Evolutionary conservation across 306 rosid species (phyloP), one percentile per base, ranked within the genome.

Genomic region (Quercus variabilis): DNA sequence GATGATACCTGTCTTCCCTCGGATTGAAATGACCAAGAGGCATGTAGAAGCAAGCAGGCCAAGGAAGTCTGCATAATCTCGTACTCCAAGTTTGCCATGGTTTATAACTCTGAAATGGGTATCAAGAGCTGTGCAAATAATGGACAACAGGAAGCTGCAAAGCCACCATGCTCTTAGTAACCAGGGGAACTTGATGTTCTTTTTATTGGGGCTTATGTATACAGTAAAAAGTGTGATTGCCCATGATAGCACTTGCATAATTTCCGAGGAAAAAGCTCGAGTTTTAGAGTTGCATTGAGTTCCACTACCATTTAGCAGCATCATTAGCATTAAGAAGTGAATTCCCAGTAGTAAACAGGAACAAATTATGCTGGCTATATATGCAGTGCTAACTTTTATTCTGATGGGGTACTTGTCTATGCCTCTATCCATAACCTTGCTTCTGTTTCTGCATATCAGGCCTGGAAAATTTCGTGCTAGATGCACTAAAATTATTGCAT

Each of bases 81-180:
- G 82, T 30, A 69, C 18, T 20, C 79, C 78, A 62, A 92, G 77
- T 21, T 63, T 70, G 21, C 80, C 86, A 31, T 81, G 69, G 57
- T 69, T 77, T 25, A 30, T 78, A 69, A 87, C 23, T 28, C 79
- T 80, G 33, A 83, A 82, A 81, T 86, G 79, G 7, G 69, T 70
- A 79, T 89, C 90, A 70, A 90, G 57, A 5, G 76, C 84, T 75
- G 86, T 73, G 62, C 76, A 76, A 26, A 81, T 35, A 23, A 84
- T 76, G 73, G 87, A 73, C 87, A 89, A 12, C 60, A 90, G 15
- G 76, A 87, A 95, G 80, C 83, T 89, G 80, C 87, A 89, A 70
- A 90, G 28, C 98, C 99, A 95, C 99, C 98, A 95, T 33, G 86
- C 86, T 79, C 99, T 87, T 58, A 95, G 78, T 71, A 88, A 43